Conservation (phyloP, 495 filamentous ascomycete genomes). For the Pseudomonodictys pantanalensis region DNA sequence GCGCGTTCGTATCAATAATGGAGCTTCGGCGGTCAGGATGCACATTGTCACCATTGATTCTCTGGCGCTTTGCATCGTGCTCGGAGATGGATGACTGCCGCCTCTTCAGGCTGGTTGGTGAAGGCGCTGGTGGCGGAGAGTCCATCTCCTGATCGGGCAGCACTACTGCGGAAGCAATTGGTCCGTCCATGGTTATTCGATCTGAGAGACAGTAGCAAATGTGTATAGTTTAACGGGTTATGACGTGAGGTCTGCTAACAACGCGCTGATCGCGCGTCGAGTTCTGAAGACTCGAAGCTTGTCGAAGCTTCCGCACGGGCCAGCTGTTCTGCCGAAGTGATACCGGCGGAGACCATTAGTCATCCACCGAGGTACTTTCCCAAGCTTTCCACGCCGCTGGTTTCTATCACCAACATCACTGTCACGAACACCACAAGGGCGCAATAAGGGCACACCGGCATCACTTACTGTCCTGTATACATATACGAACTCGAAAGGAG, state of each 20-base stretch:
- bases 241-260: too few species aligned
- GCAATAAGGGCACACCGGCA: too few species aligned
- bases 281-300: neutral
- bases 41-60: slow-evolving; percentile 15
- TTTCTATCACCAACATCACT: too few species aligned
- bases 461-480: too few species aligned
- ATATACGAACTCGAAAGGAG: too few species aligned
- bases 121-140: slow-evolving; percentile 25
- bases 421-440: too few species aligned
- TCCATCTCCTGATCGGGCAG: slow-evolving; percentile 52
- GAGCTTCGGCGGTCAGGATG: slow-evolving; percentile 5
- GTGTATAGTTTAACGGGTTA: too few species aligned
- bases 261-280: neutral
- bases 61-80: slow-evolving; percentile 53
- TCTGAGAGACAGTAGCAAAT: neutral
- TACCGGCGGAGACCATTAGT: neutral
- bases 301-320: neutral
- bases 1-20: slow-evolving; percentile 9
- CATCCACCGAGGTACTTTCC: too few species aligned
- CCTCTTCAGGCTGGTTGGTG: slow-evolving; percentile 48
- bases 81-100: slow-evolving; percentile 57
- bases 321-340: neutral
- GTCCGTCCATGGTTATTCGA: slow-evolving; percentile 34
- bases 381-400: too few species aligned
- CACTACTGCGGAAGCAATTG: slow-evolving; percentile 65